Conservation (phyloP, 805 yeast genomes). For the Metschnikowia matae region DNA sequence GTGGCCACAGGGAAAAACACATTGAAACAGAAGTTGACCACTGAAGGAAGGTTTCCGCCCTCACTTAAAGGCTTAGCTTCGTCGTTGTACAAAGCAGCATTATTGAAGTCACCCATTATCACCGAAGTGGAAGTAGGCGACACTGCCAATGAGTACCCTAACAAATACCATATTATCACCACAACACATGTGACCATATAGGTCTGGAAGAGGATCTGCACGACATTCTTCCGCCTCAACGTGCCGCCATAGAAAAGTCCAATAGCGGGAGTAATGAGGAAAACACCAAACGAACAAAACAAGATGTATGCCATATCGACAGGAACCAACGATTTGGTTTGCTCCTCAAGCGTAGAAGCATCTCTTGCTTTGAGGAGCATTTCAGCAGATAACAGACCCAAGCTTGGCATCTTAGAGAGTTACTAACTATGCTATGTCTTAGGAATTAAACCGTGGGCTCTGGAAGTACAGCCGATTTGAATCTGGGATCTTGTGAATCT, state of each 20-base stretch:
- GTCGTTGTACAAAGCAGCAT: conserved; percentile 38
- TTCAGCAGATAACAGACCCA: conserved; percentile 1
- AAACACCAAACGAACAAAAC: conserved; percentile 46
- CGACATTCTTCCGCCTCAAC: conserved; percentile 38
- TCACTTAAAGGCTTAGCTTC: conserved; percentile 38
- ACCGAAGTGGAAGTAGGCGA: conserved; percentile 29
- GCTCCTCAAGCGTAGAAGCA: conserved; percentile 23
- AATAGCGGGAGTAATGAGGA: conserved; percentile 45
- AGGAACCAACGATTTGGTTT: conserved; percentile 33
- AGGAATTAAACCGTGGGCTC: neutral
- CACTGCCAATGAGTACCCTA: conserved; percentile 43
- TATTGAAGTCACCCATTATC: conserved; percentile 33
- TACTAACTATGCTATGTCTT: neutral
- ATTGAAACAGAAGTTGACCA: conserved; percentile 42
- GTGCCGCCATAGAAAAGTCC: conserved; percentile 45
- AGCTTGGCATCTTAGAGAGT: neutral
- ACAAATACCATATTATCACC: conserved; percentile 41
- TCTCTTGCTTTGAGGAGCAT: conserved; percentile 5
- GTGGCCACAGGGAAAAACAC: conserved; percentile 47
- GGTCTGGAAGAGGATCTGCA: conserved; percentile 42
- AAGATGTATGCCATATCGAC: conserved; percentile 50
- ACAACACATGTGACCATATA: conserved; percentile 39
- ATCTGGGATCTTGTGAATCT: neutral
- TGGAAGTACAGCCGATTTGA: too few relatives aligned
- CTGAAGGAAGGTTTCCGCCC: conserved; percentile 48